Base-by-base conservation (phyloP, 495 filamentous ascomycete species). In the Penicillium manginii region DNA sequence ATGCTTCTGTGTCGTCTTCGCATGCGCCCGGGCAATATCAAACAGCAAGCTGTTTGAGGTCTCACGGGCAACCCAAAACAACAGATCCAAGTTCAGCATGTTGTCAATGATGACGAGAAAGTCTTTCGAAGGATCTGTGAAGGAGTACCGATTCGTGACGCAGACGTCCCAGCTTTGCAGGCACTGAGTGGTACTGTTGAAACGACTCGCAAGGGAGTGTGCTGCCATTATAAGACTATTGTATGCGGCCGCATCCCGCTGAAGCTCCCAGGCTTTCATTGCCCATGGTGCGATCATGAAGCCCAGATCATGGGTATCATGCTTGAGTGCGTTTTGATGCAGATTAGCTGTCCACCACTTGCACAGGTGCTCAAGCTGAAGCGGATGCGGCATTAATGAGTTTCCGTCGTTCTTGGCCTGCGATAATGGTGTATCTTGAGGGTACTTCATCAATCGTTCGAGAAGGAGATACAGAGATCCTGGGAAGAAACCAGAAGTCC, bases 81-180 rank as follows among this genome's bases (percentile, higher is more conserved):
- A 57, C n/a, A 81, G 55, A 43, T 77, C 77, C 9, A 80, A 58
- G 53, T 81, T 78, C 50, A 75, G 63, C 78, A 80, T 79, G 58
- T 75, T 80, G 60, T 80, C 78, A 23, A 81, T 77, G 57, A 81
- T 81, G 18, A 81, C 70, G 2, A 70, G 60, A 15, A 70, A 70
- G 37, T 70, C 62, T 15, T 54, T 33, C 0, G 52, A 42, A 2
- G 60, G 51, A 26, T 68, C 68, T 2, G 68, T 60, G 52, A 77
- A 77, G 7, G 72, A 61, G 35, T 71, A 70, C 1, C 69, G 62
- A 22, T 72, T 71, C 21, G 69, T 66, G n/a, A 68, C 47, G 14
- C 64, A 65, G 21, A 68, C 66, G 14, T 70, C 68, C 76, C 75
- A 80, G 51, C 72, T 76, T 10, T 74, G 64, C 32, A 79, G 69